Base-by-base conservation (phyloP, 208 protist genomes). In the Crithidia acanthocephali region DNA sequence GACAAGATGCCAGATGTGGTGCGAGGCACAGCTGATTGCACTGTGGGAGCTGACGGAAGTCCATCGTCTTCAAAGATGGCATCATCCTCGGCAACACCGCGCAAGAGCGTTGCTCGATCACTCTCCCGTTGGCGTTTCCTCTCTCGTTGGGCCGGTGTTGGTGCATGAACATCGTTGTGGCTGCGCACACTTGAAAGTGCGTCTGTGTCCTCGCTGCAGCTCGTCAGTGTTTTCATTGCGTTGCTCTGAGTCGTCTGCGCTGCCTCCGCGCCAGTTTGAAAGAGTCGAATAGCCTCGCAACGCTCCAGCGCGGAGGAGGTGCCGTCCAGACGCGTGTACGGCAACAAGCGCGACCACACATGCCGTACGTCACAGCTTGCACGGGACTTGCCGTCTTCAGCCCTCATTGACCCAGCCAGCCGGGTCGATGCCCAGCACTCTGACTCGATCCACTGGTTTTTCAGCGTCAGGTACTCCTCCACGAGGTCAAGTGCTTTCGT, bases 321-420 rank as follows among this genome's bases (percentile, higher is more conserved):
- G 27, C 96, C 98, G 69, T 99, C 98, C 16, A 99, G 74, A 10
- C 98, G 79, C 48, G 97, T 86, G 75, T 90, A 98, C 18, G 50
- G 45, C 23, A 83, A 16, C 13, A 63, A 22, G 10, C 32, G 56
- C 20, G 57, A 53, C 32, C 37, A 25, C 57, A 73, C 22, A 1
- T 18, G 6, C 33, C 28, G 33, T 8, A 57, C 2, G 52, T 7
- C 10, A n/a, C 6, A 7, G 11, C 28, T 22, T n/a, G 13, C 16
- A 7, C 22, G 5, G 5, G 48, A 25, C 2, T 5, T n/a, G 48
- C 2, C 16, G 5, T 7, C 23, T 2, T 30, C 48, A 25, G 3
- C 7, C 13, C 7, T 15, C 5, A 4, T 53, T 22, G 22, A 11
- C 13, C 28, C 48, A 7, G 7, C 23, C 23, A 2, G 23, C n/a